Evolutionary conservation across 2,329 filamentous ascomycete genomes (phyloP), one percentile per base, ranked within the genome.

Genomic region (Fusarium praegraminearum): DNA sequence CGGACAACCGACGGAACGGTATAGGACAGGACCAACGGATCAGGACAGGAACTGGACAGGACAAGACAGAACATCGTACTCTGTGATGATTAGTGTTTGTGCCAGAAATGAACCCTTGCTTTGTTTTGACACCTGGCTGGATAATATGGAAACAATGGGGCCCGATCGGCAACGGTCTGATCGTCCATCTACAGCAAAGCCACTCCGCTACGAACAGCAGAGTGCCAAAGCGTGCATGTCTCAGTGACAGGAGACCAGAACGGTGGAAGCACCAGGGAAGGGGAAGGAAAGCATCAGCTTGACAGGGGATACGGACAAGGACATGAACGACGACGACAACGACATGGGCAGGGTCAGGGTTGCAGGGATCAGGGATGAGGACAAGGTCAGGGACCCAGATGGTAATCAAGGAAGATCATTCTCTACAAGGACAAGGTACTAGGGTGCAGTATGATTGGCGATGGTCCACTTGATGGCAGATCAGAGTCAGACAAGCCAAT

Each of bases 241-340:
- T 67, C 53, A 26, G 44, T 68, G 53, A 69, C 50, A 62, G 65
- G 61, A 62, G 65, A 40, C 65, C 61, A 66, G 61, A 69, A 69
- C 65, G 65, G 65, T 68, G 65, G 66, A 69, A 69, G 65, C 52
- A 60, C 49, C 52, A 68, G 64, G 65, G 65, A 26, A 44, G 22
- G 33, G 15, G 9, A 24, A n/a, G n/a, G 36, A 40, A 12, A 67
- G 60, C 65, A 61, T 65, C 66, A 60, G 65, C 66, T 68, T 61
- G 66, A 69, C 66, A 69, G 49, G 47, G 35, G 35, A 36, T n/a
- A n/a, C 10, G 18, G 18, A 18, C 18, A 18, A 10, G 35, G 35
- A n/a, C 35, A 36, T n/a, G 28, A 30, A 30, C 28, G 28, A 30
- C 28, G 12, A 30, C 28, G 28, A 30, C 28, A 30, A 30, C 28